phyloP scores from a whole-genome alignment of 192 early-diverging fungal genomes.

The Chytriomyces sp. region DNA sequence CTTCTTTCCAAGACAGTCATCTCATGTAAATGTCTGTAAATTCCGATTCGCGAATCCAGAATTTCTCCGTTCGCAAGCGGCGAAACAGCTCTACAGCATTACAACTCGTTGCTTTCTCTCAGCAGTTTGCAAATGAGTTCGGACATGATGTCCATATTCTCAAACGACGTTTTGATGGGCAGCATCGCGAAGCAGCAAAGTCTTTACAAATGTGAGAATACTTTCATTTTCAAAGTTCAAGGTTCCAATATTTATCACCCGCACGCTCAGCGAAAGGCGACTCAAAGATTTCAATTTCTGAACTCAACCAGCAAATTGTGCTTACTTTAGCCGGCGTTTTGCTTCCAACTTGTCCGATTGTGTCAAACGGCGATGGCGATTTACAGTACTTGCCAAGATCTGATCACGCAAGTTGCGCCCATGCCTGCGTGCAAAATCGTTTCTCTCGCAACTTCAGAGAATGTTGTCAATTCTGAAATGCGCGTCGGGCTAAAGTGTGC shows the following conservation, averaged over 20 bases:
- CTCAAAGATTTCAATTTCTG: conserved; percentile 31
- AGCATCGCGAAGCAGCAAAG: conserved; percentile 30
- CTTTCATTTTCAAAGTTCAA: neutral
- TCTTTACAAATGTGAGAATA: neutral
- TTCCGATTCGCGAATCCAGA: conserved; percentile 17
- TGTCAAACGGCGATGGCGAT: neutral
- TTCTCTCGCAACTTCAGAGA: conserved; percentile 27
- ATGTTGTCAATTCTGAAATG: neutral
- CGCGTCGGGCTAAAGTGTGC: neutral
- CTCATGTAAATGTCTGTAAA: no score
- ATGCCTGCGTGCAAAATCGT: conserved; percentile 40
- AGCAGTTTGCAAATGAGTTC: conserved; percentile 41
- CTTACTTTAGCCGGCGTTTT: conserved; percentile 39
- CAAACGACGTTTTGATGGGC: conserved; percentile 43
- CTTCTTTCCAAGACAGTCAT: neutral
- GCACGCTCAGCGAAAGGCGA: neutral
- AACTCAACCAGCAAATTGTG: conserved; percentile 47
- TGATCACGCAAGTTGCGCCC: conserved; percentile 31
- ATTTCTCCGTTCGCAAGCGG: conserved; percentile 48
- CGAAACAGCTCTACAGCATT: conserved; percentile 54
- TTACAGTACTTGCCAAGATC: conserved; percentile 25
- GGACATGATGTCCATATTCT: conserved; percentile 41
- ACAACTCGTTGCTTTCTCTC: conserved; percentile 51
- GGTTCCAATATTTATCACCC: neutral
- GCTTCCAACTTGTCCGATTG: conserved; percentile 36